Base-by-base conservation (phyloP, 371 early-diverging fungal genomes). In the Syncephalastrum contaminatum region DNA sequence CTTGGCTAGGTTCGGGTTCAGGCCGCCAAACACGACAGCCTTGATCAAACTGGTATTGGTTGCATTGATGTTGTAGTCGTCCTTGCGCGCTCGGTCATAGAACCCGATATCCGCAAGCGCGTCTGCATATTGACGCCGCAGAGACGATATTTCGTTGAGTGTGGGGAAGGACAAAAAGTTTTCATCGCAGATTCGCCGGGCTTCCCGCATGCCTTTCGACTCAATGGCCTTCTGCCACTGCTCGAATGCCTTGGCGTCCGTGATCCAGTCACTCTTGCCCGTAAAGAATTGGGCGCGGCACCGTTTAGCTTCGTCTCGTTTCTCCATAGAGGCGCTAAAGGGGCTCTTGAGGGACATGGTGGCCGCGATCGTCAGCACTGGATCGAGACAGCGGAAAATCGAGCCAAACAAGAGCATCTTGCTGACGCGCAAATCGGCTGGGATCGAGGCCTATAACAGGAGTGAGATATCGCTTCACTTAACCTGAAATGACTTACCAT, bases 351-450 rank as follows among this genome's bases (percentile, higher is more conserved):
- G 69, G 7, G 83, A 82, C 85, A 92, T 82, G 48, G 79, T 84
- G 0, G 96, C 89, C 0, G 92, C 94, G 18, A 94, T 82, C 0
- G 93, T 93, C 21, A 94, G 60, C 1, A 89, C 77, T 1, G 89
- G 84, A 45, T 93, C 94, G 13, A 94, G 69, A 53, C 94, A 94
- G 19, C 83, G 71, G 62, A 92, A 89, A 2, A 94, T 84, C 7
- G 88, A 77, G 1, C 92, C 92, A 62, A 83, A 85, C 40, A 97
- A 63, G 19, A 97, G 70, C 72, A 96, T 83, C 68, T 95, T 97
- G 61, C 93, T 93, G 20, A 95, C 83, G 48, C 87, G 78, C 15
- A 96, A 75, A 66, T 95, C 93, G n/a, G 96, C 87, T 2, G 97
- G 96, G 61, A 96, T 81, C 25, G 84, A 78, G 2, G 92, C 91